Evolutionary conservation across 2,329 filamentous ascomycete genomes (phyloP).

Genomic region (Apiospora sp.): DNA sequence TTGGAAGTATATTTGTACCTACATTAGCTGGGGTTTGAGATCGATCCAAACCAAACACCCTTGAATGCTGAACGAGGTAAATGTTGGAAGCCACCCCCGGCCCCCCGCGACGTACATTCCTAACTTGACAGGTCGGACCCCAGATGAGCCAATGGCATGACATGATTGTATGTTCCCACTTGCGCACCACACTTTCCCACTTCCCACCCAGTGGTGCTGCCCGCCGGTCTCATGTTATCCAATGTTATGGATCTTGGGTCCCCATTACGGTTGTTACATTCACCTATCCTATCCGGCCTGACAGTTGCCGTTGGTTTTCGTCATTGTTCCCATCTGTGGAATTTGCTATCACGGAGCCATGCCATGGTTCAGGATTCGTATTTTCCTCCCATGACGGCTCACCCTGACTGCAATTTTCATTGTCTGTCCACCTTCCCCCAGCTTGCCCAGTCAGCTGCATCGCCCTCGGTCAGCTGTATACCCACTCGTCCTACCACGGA

Average conservation of each 20-base stretch:
- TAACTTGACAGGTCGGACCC: conserved; percentile 16
- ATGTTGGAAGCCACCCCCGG: conserved; percentile 7
- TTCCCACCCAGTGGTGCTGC: neutral
- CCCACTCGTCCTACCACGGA: conserved; percentile 5
- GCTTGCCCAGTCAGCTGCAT: conserved; percentile 9
- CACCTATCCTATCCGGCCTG: neutral
- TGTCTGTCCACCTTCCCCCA: conserved; percentile 5
- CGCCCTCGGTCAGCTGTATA: neutral
- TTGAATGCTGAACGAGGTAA: neutral
- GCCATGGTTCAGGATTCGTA: neutral
- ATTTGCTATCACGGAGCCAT: neutral
- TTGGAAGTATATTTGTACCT: neutral
- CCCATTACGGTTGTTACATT: conserved; percentile 4
- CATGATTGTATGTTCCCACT: neutral
- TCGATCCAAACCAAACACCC: neutral
- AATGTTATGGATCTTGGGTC: neutral
- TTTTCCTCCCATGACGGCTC: neutral
- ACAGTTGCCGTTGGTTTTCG: conserved; percentile 4
- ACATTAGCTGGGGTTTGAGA: neutral
- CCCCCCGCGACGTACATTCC: conserved; percentile 12
- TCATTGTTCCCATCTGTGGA: neutral
- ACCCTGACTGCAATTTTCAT: conserved; percentile 7
- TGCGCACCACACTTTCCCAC: neutral
- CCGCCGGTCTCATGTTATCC: neutral
- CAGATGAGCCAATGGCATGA: conserved; percentile 9